Conservation (phyloP, 495 filamentous ascomycete genomes). For the Venustampulla echinocandica region DNA sequence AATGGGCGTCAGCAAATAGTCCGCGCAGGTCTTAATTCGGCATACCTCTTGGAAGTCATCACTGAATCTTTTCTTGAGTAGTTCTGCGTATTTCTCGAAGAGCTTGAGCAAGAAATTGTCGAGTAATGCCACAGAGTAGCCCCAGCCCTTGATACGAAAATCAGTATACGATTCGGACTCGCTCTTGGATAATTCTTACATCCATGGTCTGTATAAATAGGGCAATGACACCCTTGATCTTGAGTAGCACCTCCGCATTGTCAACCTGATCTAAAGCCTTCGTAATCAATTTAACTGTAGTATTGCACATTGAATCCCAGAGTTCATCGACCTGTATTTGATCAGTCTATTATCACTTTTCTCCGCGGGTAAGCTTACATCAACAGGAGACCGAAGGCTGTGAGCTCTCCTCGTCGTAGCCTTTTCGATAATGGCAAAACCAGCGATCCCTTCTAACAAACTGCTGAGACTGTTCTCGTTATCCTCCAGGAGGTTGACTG, state of each 20-base stretch:
- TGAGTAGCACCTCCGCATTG: constrained; percentile 75
- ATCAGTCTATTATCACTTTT: constrained; percentile 19
- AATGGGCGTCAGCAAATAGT: constrained; percentile 6
- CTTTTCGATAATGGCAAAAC: constrained; percentile 93
- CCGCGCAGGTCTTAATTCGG: neutral
- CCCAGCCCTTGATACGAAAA: constrained; percentile 57
- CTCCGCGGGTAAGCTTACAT: constrained; percentile 48
- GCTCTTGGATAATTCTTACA: constrained; percentile 33
- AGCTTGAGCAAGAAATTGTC: constrained; percentile 75
- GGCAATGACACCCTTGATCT: constrained; percentile 85
- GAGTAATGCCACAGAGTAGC: constrained; percentile 71
- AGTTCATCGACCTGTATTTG: constrained; percentile 73
- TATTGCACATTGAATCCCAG: constrained; percentile 97
- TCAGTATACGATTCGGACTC: constrained; percentile 19
- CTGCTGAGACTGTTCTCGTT: constrained; percentile 72
- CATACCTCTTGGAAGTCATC: constrained; percentile 84
- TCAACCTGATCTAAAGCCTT: constrained; percentile 67
- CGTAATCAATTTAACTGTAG: constrained; percentile 68
- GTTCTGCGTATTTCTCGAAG: constrained; percentile 86
- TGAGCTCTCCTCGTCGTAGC: constrained; percentile 82
- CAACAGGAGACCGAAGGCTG: constrained; percentile 69
- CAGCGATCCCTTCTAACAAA: constrained; percentile 84
- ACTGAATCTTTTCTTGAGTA: constrained; percentile 84
- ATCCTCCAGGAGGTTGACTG: constrained; percentile 60
- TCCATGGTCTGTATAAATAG: constrained; percentile 98